Evolutionary conservation across 139 green algal species (phyloP), one percentile per base, ranked within the genome.

Genomic region (Ettlia oleoabundans): DNA sequence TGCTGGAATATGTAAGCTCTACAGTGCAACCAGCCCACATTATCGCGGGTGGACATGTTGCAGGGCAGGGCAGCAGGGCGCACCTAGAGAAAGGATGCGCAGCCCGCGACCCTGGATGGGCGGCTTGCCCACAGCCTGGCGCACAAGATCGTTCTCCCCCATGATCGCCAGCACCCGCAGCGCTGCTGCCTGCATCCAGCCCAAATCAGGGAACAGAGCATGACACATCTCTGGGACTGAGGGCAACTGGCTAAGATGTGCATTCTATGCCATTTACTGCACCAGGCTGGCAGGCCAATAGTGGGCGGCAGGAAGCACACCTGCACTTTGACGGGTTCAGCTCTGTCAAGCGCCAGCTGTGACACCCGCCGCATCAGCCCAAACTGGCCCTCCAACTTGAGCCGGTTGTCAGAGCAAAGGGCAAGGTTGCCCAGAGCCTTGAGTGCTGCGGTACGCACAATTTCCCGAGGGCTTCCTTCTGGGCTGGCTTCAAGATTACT

Each of bases 81-180:
- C 37, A 80, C 73, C 96, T 90, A 99, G 91, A 47, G 91, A 89
- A 26, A 99, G 85, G 30, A 99, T 90, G n/a, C 96, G 92, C 69
- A 98, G 47, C 4, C 96, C 96, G 22, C 94, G 89, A 10, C 90
- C 86, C 6, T 71, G 37, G 30, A 96, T 88, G 24, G 85, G 67
- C 28, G 86, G 85, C 61, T 80, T 58, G 24, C 90, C 90, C 9
- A 93, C 73, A 24, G 94, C 90, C 24, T 82, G 47, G 32, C 86
- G 63, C 67, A 98, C 90, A 40, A 88, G 70, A 75, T 95, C 92
- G 69, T 96, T 96, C 81, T 97, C 89, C 15, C 92, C 94, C 64
- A 98, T 84, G 3, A 95, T 88, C 4, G 93, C 91, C 61, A 98
- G 91, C 52, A 91, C 86, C 1, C 93, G 75, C 75, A 80, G 47